Evolutionary conservation across 305 asterid genomes (phyloP), one percentile per base, ranked within the genome.

Genomic region (Lippia alba): DNA sequence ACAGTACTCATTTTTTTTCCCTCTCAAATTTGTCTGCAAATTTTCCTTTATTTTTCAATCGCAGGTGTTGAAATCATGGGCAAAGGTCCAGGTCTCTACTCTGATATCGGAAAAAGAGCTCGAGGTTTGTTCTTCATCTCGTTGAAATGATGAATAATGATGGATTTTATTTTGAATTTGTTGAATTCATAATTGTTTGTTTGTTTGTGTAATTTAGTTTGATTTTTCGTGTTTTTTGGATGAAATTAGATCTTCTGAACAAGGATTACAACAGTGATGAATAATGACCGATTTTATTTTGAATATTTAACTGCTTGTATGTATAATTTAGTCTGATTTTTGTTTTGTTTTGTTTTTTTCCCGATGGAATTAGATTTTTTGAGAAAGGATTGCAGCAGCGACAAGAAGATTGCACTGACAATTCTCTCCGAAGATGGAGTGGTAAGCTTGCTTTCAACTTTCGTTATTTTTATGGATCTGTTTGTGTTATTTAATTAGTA

Each of bases 31-130:
- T n/a, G n/a, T n/a, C n/a, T n/a, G n/a, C n/a, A n/a, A n/a, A n/a
- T n/a, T n/a, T n/a, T n/a, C n/a, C n/a, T n/a, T n/a, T n/a, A n/a
- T n/a, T n/a, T n/a, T 24, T 24, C 30, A 24, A 24, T 24, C 3
- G 30, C 30, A 24, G 30, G 30, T 24, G 30, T 24, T 24, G 61
- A 50, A 60, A 76, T 39, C 71, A 90, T 88, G 95, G 86, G 80
- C 68, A 90, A 86, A 70, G 92, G 96, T 74, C 96, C 96, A 51
- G 96, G 96, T 50, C 84, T 90, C 15, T 90, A 90, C 89, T 19
- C 91, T 16, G 92, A 87, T n/a, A 91, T 91, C 64, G 97, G 97
- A 81, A 89, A 87, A 57, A 81, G 70, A 76, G 84, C 96, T 69
- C 83, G 92, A 83, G 97, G 97, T 91, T 59, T 67, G 30, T 40